These are phyloP conservation scores for Adansonia madagascariensis DNA, from an alignment of 441 rosid genomes.

Conservation along the genomic window DNA sequence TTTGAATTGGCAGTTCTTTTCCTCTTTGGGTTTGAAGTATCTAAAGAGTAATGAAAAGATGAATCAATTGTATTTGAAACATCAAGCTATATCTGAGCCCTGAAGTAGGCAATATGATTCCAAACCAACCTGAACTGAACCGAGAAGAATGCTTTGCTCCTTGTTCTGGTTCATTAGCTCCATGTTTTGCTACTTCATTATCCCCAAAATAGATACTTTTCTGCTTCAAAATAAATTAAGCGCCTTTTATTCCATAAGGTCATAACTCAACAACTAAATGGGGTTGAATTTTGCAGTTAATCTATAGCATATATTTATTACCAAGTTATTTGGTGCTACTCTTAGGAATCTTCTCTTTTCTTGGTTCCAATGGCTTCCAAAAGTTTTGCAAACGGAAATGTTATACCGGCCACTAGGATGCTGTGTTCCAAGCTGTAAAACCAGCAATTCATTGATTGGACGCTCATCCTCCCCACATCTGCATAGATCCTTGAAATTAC, in stretches of 20 bases:
- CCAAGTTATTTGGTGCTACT: constrained; percentile 40
- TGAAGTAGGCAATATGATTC: neutral
- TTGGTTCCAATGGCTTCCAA: constrained; percentile 53
- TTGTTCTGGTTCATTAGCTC: constrained; percentile 28
- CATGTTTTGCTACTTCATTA: neutral
- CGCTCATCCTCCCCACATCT: constrained; percentile 82
- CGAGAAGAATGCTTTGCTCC: constrained; percentile 39
- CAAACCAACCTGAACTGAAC: constrained; percentile 44
- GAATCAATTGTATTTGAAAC: neutral
- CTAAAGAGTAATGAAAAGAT: constrained; percentile 33
- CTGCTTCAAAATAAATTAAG: constrained; percentile 37
- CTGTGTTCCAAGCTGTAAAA: constrained; percentile 57
- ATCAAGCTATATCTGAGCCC: neutral
- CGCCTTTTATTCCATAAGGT: constrained; percentile 1
- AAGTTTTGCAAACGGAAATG: constrained; percentile 46
- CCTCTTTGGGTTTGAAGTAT: constrained; percentile 49
- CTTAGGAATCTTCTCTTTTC: constrained; percentile 40
- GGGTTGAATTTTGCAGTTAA: neutral
- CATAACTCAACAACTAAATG: neutral
- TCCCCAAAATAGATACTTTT: constrained; percentile 27
- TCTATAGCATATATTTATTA: constrained; percentile 25
- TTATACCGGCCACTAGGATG: constrained; percentile 42
- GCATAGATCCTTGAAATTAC: constrained; percentile 13
- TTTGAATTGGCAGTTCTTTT: constrained; percentile 38
- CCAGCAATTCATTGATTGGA: constrained; percentile 65